Evolutionary conservation across 257 asterid genomes (phyloP).

Genomic region (Nicotiana otophora): DNA sequence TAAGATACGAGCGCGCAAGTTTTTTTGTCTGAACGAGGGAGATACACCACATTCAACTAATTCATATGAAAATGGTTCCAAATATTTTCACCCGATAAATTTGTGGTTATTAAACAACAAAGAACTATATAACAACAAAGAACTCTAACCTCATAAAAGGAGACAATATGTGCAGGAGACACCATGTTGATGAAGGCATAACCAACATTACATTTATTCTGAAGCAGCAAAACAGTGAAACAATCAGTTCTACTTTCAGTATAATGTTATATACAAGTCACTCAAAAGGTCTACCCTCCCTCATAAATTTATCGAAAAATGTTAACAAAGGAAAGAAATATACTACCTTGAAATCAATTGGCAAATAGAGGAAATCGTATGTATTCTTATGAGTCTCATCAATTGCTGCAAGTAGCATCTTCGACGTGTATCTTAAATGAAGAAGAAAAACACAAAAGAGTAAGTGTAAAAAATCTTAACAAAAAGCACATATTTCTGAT

Average conservation of each 20-base stretch:
- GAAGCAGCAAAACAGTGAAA: constrained; percentile 18
- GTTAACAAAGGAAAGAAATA: constrained; percentile 6
- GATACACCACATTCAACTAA: not conserved
- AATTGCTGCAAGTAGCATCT: constrained; percentile 89
- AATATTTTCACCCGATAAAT: not conserved
- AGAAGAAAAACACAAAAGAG: constrained; percentile 5
- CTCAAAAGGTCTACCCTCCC: not conserved
- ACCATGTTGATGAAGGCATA: constrained; percentile 96
- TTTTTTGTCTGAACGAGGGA: not conserved
- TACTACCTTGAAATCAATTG: constrained; percentile 91
- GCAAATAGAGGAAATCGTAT: constrained; percentile 89
- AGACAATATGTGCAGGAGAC: constrained; percentile 69
- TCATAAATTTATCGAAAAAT: not conserved
- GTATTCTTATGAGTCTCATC: constrained; percentile 92
- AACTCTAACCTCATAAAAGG: constrained; percentile 71
- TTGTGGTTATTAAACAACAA: not conserved
- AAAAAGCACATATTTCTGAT: not conserved
- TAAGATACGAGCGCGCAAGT: no score
- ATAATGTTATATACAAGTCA: not conserved
- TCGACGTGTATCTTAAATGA: constrained; percentile 74
- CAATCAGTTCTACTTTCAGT: not conserved
- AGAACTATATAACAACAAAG: not conserved
- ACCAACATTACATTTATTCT: constrained; percentile 98
- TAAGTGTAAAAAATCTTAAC: not conserved
- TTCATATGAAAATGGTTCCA: not conserved